Conservation (phyloP, 2,329 filamentous ascomycete genomes). For the Colletotrichum spaethianum region DNA sequence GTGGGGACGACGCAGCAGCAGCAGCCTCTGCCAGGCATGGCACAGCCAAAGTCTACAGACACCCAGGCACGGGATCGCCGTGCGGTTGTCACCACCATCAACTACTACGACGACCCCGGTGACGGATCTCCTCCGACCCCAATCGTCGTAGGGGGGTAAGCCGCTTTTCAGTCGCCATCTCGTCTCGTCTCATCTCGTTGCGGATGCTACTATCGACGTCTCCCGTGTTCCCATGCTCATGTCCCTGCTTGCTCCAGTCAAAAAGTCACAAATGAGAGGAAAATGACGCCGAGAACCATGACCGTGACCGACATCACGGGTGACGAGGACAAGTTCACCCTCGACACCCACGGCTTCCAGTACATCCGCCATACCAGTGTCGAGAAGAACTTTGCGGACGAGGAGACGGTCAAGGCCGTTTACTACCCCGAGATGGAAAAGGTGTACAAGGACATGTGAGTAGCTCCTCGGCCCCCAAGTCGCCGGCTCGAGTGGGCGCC, state of each 20-base stretch:
- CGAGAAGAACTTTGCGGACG: slow-evolving; percentile 69
- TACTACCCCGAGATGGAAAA: slow-evolving; percentile 46
- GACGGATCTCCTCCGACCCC: slow-evolving; percentile 42
- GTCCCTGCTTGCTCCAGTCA: slow-evolving; percentile 27
- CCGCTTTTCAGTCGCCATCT: slow-evolving; percentile 26
- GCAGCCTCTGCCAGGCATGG: not conserved
- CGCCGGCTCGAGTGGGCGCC: slow-evolving; percentile 9
- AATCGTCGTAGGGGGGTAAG: slow-evolving; percentile 42
- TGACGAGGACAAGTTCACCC: slow-evolving; percentile 76
- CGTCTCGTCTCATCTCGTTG: not conserved
- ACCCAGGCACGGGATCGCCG: slow-evolving; percentile 6
- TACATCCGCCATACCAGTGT: slow-evolving; percentile 64
- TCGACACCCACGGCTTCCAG: slow-evolving; percentile 70
- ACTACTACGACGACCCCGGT: slow-evolving; percentile 43
- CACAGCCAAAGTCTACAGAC: slow-evolving; percentile 8
- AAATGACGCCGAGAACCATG: slow-evolving; percentile 70
- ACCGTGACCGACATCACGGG: slow-evolving; percentile 70
- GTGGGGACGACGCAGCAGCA: slow-evolving; percentile 15
- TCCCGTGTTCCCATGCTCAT: slow-evolving; percentile 15
- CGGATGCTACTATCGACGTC: not conserved
- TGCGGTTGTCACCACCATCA: slow-evolving; percentile 38
- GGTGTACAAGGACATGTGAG: slow-evolving; percentile 43
- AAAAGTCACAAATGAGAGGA: slow-evolving; percentile 78
- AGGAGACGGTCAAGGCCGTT: slow-evolving; percentile 63
- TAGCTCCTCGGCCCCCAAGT: slow-evolving; percentile 6